Evolutionary conservation across 306 rosid species (phyloP), one percentile per base, ranked within the genome.

Genomic region (Cajanus cajan): DNA sequence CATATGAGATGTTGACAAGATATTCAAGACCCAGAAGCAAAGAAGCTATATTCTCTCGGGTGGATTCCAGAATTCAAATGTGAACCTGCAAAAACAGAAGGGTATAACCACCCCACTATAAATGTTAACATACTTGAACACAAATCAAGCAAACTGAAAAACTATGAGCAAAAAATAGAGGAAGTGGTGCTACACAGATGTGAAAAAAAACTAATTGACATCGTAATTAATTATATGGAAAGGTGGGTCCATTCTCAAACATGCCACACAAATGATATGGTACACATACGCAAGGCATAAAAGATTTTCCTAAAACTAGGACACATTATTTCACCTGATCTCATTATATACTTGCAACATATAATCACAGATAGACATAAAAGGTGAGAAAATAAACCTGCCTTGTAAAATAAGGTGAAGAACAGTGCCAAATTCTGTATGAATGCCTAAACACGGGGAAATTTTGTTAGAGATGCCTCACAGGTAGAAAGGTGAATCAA

Each of bases 341-440:
- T 25, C 57, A 54, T 65, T 52, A 68, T 34, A 45, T 66, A 19
- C 13, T 8, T 34, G 8, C 22, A 57, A 19, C 24, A 15, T 18
- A 28, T 4, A 45, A 75, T 58, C 25, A 24, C 25, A 66, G 28
- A 37, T 33, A 66, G 52, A 50, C 37, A 74, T 47, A 24, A 7
- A 55, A 44, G n/a, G 5, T 15, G 54, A 16, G 25, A n/a, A 74
- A 51, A 74, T 59, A 74, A 82, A 63, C 36, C 83, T 83, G 59
- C 98, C 95, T 93, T 93, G 89, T 31, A 88, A 80, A 91, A 91
- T 12, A 97, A 90, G 72, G 98, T 90, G 86, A 93, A 90, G 76
- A 91, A 91, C 66, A 93, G 78, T 15, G 95, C 98, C 89, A 93
- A 78, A 63, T 93, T 93, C 87, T 75, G n/a, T n/a, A 93, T 91